Evolutionary conservation across 1,284 basidiomycete species (phyloP), one percentile per base, ranked within the genome.

Genomic region (Phellinidium pouzarii): DNA sequence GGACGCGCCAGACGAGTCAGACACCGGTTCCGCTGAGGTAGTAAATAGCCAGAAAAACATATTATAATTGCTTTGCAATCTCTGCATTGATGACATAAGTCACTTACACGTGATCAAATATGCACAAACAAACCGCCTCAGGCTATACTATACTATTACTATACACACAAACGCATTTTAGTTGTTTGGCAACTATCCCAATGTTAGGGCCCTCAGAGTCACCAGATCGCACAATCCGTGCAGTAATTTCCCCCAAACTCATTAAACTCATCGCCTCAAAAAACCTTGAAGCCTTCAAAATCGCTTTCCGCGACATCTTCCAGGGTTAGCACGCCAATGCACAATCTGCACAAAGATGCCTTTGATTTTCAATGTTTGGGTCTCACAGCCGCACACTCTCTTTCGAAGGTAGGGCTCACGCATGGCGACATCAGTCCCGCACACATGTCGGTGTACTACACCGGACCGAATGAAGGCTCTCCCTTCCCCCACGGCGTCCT

Each of bases 1-100:
- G 25, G 34, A 44, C 44, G 50, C 46, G 26, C 17, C 27, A 31
- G 37, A n/a, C n/a, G n/a, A n/a, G n/a, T n/a, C n/a, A n/a, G n/a
- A n/a, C n/a, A n/a, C n/a, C n/a, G n/a, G n/a, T n/a, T n/a, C n/a
- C n/a, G n/a, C n/a, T n/a, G n/a, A n/a, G n/a, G n/a, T n/a, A n/a
- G n/a, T n/a, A n/a, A n/a, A n/a, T n/a, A n/a, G n/a, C n/a, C n/a
- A n/a, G n/a, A n/a, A n/a, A n/a, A n/a, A n/a, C n/a, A n/a, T n/a
- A n/a, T n/a, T n/a, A n/a, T n/a, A n/a, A n/a, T n/a, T n/a, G n/a
- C n/a, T n/a, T n/a, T n/a, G n/a, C n/a, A n/a, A n/a, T n/a, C n/a
- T n/a, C n/a, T n/a, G n/a, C n/a, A n/a, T n/a, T n/a, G n/a, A n/a
- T n/a, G n/a, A n/a, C n/a, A n/a, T n/a, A n/a, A n/a, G n/a, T n/a